Percentiles rank a stretch among this genome's conserved stretches.
Evolutionary conservation across 306 rosid species (phyloP).

Genomic region (Hippophae rhamnoides): DNA sequence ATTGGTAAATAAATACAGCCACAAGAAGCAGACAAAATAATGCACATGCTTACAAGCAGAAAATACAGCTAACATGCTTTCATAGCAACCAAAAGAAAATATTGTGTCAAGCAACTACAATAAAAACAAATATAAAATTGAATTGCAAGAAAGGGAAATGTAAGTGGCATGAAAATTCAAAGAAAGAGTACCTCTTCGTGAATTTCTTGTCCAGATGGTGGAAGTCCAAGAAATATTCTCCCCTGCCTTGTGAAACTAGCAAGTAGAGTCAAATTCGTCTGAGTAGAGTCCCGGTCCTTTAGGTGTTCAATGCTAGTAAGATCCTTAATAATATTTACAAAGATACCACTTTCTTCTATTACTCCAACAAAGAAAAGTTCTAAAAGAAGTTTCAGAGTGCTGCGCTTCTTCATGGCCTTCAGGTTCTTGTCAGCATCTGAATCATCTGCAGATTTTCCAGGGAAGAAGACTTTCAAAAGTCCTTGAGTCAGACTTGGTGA

Average conservation of each 20-base stretch:
- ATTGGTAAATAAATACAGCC: background rate
- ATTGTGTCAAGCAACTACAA: background rate
- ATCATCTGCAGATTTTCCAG: constrained; percentile 84
- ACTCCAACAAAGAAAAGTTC: constrained; percentile 95
- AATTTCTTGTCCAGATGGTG: constrained; percentile 66
- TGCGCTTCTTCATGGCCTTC: constrained; percentile 98
- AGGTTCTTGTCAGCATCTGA: constrained; percentile 66
- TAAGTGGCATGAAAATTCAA: constrained; percentile 7
- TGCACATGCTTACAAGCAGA: background rate
- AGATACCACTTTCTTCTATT: constrained; percentile 70
- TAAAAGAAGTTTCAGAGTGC: constrained; percentile 75
- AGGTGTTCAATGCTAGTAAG: constrained; percentile 78
- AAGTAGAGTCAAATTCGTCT: constrained; percentile 94
- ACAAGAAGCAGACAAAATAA: background rate
- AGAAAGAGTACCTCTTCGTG: constrained; percentile 62
- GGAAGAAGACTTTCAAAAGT: constrained; percentile 81
- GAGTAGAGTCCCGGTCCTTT: constrained; percentile 85
- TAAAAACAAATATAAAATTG: background rate
- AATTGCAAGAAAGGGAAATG: background rate
- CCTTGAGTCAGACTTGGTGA: constrained; percentile 85
- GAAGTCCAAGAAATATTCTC: constrained; percentile 76
- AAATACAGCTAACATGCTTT: background rate
- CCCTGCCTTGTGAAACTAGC: constrained; percentile 99
- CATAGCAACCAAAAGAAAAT: background rate
- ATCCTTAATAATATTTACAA: constrained; percentile 76